Conservation (phyloP, 805 yeast genomes). For the Debaryomyces tyrocola region DNA sequence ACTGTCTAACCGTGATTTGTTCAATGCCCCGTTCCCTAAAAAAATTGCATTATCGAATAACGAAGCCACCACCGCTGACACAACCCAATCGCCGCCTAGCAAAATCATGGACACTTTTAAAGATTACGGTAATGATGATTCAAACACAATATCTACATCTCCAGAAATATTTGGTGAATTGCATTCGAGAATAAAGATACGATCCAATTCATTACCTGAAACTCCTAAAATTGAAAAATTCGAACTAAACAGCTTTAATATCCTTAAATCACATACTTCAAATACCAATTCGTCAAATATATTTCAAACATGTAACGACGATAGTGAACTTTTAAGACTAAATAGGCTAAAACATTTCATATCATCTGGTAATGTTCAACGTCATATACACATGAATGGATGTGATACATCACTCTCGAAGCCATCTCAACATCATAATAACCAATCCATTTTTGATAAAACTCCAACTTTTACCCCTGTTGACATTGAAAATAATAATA, state of each 20-base stretch:
- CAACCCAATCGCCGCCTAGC: not conserved
- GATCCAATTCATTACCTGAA: conserved; percentile 22
- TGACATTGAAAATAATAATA: not conserved
- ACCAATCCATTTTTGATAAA: not conserved
- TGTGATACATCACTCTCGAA: not conserved
- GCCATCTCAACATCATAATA: not conserved
- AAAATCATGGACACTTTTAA: not conserved
- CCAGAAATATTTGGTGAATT: conserved; percentile 6
- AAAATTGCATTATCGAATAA: conserved; percentile 4
- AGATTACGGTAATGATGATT: not conserved
- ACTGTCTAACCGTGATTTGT: not conserved
- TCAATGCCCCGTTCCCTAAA: conserved; percentile 2
- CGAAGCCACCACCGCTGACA: not conserved
- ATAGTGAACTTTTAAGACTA: conserved; percentile 14
- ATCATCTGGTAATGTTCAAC: not conserved
- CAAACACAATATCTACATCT: conserved; percentile 11
- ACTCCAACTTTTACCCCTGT: not conserved
- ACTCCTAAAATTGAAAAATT: conserved; percentile 4
- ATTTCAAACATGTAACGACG: conserved; percentile 5
- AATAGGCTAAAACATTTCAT: conserved; percentile 13
- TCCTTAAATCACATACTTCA: not conserved
- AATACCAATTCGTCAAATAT: conserved; percentile 6
- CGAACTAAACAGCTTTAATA: conserved; percentile 1
- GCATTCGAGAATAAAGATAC: conserved; percentile 4
- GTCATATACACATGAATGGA: not conserved